Base-by-base conservation (phyloP, 2,329 filamentous ascomycete genomes). In the Cephalotrichum gorgonifer region DNA sequence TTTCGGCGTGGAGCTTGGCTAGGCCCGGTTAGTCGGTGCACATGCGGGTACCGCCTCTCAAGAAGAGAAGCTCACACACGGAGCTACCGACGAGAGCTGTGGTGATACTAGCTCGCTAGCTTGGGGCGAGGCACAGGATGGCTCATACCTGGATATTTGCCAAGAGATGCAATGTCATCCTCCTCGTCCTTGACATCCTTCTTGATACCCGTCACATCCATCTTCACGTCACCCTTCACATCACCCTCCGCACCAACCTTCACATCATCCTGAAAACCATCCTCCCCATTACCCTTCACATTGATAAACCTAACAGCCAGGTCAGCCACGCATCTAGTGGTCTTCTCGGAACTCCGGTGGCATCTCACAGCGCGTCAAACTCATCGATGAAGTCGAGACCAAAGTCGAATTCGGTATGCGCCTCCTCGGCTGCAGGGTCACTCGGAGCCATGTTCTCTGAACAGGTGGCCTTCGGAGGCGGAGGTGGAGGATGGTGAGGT, bases 1-100 rank as follows among this genome's bases (percentile, higher is more conserved):
- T 79, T 51, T 69, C 67, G n/a, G 75, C 77, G 56, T 81, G 77
- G 39, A 68, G 62, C 58, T 76, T 80, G 50, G 75, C 77, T 79
- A 28, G 15, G 53, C 14, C 15, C 27, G 43, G 35, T 46, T 41
- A 31, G 35, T 15, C 17, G 43, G 23, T 14, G 31, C 15, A 33
- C 15, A 43, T 3, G 20, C 3, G 17, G 23, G 8, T n/a, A 38
- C 12, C 23, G 41, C 6, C 26, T 44, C 30, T 12, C 43, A 11
- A 31, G 22, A 25, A 43, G 6, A 22, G 6, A 9, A 12, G 1
- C 1, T 27, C 4, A 35, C 14, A 33, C 20, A 41, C 33, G 17
- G 30, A 31, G 15, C n/a, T 42, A 25, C 43, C 8, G 11, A 17
- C n/a, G 25, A 38, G 17, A 44, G 23, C n/a, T n/a, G n/a, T n/a